Evolutionary conservation across 352 stramenopile species (phyloP).

Genomic region (Globisporangium irregulare): DNA sequence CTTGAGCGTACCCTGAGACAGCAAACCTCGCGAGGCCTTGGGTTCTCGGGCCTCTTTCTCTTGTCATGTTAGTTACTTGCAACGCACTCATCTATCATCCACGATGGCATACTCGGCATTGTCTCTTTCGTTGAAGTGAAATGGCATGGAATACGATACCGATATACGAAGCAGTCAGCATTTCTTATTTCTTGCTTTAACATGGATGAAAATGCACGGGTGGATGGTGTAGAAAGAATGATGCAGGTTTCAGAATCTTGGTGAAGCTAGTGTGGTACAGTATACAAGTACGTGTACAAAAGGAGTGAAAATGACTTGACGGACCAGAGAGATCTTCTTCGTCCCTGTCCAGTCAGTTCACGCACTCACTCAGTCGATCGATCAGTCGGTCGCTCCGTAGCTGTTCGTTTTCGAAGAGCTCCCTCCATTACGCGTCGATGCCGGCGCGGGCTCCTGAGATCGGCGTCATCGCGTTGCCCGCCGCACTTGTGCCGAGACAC

Average conservation of each 20-base stretch:
- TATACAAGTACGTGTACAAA: slow-evolving; percentile 5
- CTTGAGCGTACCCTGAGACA: no score
- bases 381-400: background rate
- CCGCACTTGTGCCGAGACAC: slow-evolving; percentile 78
- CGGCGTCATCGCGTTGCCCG: slow-evolving; percentile 24
- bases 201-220: background rate
- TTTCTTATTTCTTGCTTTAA: background rate
- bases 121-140: background rate
- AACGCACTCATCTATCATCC: background rate
- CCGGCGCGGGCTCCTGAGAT: background rate
- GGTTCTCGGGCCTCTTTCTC: no score
- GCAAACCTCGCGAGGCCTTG: no score
- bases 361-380: background rate
- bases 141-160: background rate
- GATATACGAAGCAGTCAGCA: background rate
- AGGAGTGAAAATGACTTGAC: background rate
- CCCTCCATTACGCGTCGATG: slow-evolving; percentile 1
- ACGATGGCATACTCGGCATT: background rate
- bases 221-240: background rate
- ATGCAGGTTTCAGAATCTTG: background rate
- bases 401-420: background rate
- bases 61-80: no score
- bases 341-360: background rate
- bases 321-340: background rate
- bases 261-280: slow-evolving; percentile 3